Evolutionary conservation across 2,329 filamentous ascomycete species (phyloP).

Genomic region (Macrophomina phaseolina): DNA sequence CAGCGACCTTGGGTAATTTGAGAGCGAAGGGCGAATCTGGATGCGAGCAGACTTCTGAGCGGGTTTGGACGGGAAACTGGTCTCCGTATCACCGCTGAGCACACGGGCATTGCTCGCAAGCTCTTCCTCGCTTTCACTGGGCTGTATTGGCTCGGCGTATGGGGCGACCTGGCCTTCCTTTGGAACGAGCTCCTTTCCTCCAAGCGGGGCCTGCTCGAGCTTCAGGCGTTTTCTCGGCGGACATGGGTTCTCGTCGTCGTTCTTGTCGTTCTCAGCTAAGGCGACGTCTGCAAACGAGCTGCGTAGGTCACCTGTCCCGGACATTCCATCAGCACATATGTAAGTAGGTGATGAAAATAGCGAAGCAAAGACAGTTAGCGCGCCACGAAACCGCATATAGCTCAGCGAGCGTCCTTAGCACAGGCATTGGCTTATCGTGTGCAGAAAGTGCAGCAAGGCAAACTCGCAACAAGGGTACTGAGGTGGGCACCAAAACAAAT

Average conservation of each 20-base stretch:
- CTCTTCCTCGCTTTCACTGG: neutral
- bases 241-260: neutral
- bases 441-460: neutral
- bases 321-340: neutral
- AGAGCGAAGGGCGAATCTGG: neutral
- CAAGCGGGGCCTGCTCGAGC: neutral
- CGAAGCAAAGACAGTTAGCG: neutral
- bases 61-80: no score
- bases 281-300: neutral
- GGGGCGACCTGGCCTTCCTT: no score
- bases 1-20: neutral
- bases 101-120: no score
- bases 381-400: neutral
- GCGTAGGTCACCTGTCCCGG: neutral
- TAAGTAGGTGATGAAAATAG: neutral
- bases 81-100: no score
- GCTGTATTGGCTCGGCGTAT: neutral
- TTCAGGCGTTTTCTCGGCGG: neutral
- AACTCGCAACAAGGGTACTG: neutral
- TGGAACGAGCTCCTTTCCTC: neutral
- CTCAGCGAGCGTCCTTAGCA: neutral
- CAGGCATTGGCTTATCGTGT: neutral
- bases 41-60: neutral
- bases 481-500: constrained; percentile 13
- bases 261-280: neutral